Percentiles rank a stretch among this genome's conserved stretches.
phyloP scores from a whole-genome alignment of 1,139 yeast species.

The Zygoascus sp. region DNA sequence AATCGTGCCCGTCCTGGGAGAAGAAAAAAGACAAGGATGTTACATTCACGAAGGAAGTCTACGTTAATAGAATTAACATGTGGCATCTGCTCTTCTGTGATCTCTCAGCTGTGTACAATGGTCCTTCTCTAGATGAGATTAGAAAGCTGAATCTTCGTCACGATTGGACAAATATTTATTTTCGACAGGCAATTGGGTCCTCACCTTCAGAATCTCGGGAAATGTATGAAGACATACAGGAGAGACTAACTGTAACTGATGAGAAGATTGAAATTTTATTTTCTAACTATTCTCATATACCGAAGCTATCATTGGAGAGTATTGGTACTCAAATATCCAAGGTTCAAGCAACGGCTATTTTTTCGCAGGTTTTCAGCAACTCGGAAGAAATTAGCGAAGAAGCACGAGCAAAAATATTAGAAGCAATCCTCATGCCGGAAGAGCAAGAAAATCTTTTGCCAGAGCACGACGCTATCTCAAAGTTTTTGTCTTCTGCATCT shows the following conservation, averaged over 20 bases:
- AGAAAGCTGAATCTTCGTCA: slow-evolving; percentile 27
- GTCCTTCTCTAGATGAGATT: not conserved
- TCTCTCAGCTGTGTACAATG: slow-evolving; percentile 12
- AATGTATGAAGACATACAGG: slow-evolving; percentile 25
- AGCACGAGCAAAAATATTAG: slow-evolving; percentile 44
- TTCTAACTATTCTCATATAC: slow-evolving; percentile 44
- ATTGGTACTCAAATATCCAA: slow-evolving; percentile 63
- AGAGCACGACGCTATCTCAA: slow-evolving; percentile 49
- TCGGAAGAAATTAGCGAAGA: slow-evolving; percentile 25
- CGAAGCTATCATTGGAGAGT: slow-evolving; percentile 48
- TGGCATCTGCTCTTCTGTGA: slow-evolving; percentile 28
- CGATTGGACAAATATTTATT: slow-evolving; percentile 42
- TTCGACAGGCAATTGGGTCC: slow-evolving; percentile 35
- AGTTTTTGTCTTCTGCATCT: slow-evolving; percentile 59
- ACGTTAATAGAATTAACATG: not conserved
- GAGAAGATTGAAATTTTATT: slow-evolving; percentile 16
- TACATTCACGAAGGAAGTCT: not conserved
- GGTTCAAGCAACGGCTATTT: slow-evolving; percentile 59
- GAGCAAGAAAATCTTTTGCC: slow-evolving; percentile 22
- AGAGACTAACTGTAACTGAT: slow-evolving; percentile 16
- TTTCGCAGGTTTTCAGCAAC: slow-evolving; percentile 50
- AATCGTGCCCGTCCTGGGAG: slow-evolving; percentile 18
- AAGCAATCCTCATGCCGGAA: slow-evolving; percentile 44
- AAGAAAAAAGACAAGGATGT: slow-evolving; percentile 12
- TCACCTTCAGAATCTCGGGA: slow-evolving; percentile 30